Conservation (phyloP, 441 rosid genomes). For the Bruguiera hainesii region DNA sequence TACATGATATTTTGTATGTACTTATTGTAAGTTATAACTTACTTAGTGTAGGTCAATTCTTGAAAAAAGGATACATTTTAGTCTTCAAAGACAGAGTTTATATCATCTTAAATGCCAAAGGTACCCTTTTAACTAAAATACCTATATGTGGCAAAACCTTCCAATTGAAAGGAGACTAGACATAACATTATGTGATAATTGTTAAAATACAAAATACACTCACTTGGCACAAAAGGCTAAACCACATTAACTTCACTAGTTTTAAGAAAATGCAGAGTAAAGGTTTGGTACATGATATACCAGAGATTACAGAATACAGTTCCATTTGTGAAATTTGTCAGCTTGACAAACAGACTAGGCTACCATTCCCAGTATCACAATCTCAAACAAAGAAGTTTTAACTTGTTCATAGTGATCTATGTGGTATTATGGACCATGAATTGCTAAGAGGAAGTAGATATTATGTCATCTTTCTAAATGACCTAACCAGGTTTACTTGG, state of each 20-base stretch:
- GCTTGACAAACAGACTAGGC: background rate
- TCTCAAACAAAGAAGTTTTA: background rate
- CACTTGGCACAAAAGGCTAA: background rate
- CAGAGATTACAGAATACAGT: background rate
- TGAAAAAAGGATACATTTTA: background rate
- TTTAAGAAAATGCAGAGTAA: background rate
- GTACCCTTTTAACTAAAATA: no score
- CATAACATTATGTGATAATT: background rate
- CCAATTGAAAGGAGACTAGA: fast-evolving
- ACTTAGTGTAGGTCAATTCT: background rate
- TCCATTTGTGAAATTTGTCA: background rate
- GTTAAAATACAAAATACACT: background rate
- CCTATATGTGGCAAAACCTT: no score
- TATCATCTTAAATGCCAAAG: background rate
- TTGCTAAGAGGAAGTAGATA: fast-evolving
- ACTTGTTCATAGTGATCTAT: background rate
- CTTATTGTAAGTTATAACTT: background rate
- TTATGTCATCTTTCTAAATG: no score
- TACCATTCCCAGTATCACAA: background rate
- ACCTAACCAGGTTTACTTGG: no score
- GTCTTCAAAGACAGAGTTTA: background rate
- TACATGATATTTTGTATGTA: no score
- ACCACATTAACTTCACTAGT: background rate
- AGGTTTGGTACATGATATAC: background rate
- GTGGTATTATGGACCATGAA: no score